phyloP scores from a whole-genome alignment of 306 rosid species.

The Cucurbita argyrosperma region DNA sequence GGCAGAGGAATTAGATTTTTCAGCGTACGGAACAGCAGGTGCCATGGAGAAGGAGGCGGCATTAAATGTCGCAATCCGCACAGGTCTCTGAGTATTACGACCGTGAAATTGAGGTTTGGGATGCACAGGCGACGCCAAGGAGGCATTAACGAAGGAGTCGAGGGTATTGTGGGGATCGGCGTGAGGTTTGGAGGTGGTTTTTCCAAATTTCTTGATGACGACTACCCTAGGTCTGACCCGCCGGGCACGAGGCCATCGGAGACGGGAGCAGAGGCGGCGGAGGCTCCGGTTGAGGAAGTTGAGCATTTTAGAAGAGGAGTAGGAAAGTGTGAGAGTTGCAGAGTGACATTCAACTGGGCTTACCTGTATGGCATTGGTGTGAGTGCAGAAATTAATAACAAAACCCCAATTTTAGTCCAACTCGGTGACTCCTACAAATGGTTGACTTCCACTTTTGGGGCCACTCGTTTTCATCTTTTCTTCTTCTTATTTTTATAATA shows the following conservation, averaged over 20 bases:
- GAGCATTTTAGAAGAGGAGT: constrained; percentile 30
- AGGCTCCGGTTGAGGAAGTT: constrained; percentile 33
- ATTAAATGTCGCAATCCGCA: constrained; percentile 74
- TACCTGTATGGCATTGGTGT: neutral
- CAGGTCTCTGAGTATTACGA: constrained; percentile 9
- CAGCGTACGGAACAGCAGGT: constrained; percentile 40
- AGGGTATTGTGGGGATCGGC: neutral
- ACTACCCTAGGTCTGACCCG: constrained; percentile 29
- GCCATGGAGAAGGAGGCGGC: constrained; percentile 98
- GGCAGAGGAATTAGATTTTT: constrained; percentile 3
- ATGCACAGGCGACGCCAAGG: constrained; percentile 19
- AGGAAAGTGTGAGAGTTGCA: constrained; percentile 1
- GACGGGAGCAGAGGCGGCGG: constrained; percentile 45
- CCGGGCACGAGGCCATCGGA: constrained; percentile 48
- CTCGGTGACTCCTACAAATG: too few species aligned
- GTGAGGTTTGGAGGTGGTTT: constrained; percentile 15
- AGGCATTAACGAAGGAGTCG: constrained; percentile 18
- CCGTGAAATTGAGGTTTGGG: constrained; percentile 31
- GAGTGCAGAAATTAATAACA: neutral
- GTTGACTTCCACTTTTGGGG: neutral
- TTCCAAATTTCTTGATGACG: constrained; percentile 26
- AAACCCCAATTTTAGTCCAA: too few species aligned
- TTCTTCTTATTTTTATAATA: neutral
- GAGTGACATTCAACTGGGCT: constrained; percentile 16
- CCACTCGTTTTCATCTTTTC: too few species aligned